Evolutionary conservation across 495 filamentous ascomycete species (phyloP), one percentile per base, ranked within the genome.

Genomic region (Penicillium taxi): DNA sequence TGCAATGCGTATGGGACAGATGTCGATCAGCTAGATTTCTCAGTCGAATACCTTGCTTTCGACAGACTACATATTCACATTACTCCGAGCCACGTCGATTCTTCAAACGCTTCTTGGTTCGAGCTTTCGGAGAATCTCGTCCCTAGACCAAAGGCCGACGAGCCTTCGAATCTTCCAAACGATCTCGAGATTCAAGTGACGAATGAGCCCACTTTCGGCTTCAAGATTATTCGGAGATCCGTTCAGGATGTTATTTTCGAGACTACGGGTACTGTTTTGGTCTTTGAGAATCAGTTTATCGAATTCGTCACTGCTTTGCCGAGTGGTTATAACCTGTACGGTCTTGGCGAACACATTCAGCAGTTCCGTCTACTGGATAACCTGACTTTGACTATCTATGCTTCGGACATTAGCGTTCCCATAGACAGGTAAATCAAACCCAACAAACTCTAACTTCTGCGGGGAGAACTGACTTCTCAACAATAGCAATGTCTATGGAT

Each of bases 81-180:
- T 19, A 55, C 54, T 11, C 86, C 85, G 1, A 70, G 75, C 5
- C 67, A 80, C 39, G 56, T 85, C 17, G 75, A 74, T 37, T 45
- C 64, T 4, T 73, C 72, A 3, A 88, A 90, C 47, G 63, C 60
- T 26, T 78, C 80, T 1, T 81, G 78, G 68, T 88, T 80, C 44
- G 47, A 78, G 18, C 63, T 89, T 14, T 72, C 83, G 0, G 74
- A 82, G 33, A 59, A 70, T 11, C 47, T 84, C 7, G 70, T 91
- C 3, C 73, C 75, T 2, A 66, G 73, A 27, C 76, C 84, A 2
- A 62, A 58, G 4, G 50, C 68, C 26, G 69, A 74, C 27, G 42
- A 58, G 42, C 54, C 53, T 5, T 61, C 56, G 1, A 48, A 48
- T 16, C 47, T 50, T 4, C 42, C 56, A n/a, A 67, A 56, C 36